Base-by-base conservation (phyloP, 2,329 filamentous ascomycete species). In the Tolypocladium amazonense region DNA sequence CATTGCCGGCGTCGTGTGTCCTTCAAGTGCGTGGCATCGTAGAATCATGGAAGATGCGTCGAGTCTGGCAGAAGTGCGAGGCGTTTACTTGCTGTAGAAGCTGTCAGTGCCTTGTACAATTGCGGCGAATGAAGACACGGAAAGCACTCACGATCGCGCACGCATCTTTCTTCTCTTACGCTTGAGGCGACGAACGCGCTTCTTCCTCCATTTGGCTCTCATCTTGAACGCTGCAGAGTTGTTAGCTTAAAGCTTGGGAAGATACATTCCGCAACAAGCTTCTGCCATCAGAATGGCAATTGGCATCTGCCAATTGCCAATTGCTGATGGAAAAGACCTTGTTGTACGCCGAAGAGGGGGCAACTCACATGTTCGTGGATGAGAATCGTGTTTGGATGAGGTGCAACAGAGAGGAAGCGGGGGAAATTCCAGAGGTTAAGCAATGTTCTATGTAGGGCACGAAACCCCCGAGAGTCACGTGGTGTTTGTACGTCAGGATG, bases 151-250 rank as follows among this genome's bases (percentile, higher is more conserved):
- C 94, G 88, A 92, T 83, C 94, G 84, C 74, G 93, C 94, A 79
- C 94, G 88, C 83, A 94, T 96, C 93, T 99, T 99, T 92, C 94
- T 95, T 84, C 94, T 92, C 92, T 99, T 99, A 78, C 92, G 89
- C 89, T 97, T 97, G 80, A 99, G 91, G 81, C 94, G 88, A 75
- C 94, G 87, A 82, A 96, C 92, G 79, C 94, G 87, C 93, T 99
- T 99, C 90, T 99, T 99, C 86, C 93, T 94, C 94, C 94, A 97
- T 86, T 97, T 97, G 77, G 92, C 92, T 94, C 93, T 83, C 84
- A 87, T 86, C 81, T 80, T 86, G 81, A 80, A 79, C 76, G 58
- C 66, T 68, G 59, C 39, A 15, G 23, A 52, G 12, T 33, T 7
- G 56, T 67, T 63, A 67, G 64, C 52, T 35, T n/a, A 9, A 20